phyloP scores from a whole-genome alignment of 805 yeast genomes.

The Yamadazyma laniorum region DNA sequence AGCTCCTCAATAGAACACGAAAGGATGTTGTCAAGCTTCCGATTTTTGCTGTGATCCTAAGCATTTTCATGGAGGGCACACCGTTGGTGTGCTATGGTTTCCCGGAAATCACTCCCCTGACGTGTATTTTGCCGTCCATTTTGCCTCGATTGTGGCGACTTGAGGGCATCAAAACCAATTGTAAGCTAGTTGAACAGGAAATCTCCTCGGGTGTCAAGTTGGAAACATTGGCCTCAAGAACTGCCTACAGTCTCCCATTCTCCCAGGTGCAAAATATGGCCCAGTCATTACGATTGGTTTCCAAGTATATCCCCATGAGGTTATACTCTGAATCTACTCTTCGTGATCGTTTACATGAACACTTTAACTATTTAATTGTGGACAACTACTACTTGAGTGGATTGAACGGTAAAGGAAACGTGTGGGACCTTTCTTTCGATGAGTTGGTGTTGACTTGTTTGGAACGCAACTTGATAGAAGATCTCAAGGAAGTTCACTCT shows the following conservation, averaged over 20 bases:
- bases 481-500: slow-evolving; percentile 19
- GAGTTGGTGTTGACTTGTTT: slow-evolving; percentile 56
- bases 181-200: slow-evolving; percentile 11
- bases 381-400: slow-evolving; percentile 51
- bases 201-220: slow-evolving; percentile 2
- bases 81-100: slow-evolving; percentile 51
- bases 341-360: slow-evolving; percentile 33
- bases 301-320: slow-evolving; percentile 39
- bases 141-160: slow-evolving; percentile 32
- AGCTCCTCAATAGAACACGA: slow-evolving; percentile 49
- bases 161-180: slow-evolving; percentile 15
- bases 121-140: slow-evolving; percentile 53
- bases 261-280: slow-evolving; percentile 37
- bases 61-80: slow-evolving; percentile 53
- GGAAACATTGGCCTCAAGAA: slow-evolving; percentile 33
- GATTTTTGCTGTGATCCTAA: slow-evolving; percentile 44
- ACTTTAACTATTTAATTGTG: slow-evolving; percentile 46
- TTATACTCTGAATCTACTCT: slow-evolving; percentile 38
- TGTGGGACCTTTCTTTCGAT: slow-evolving; percentile 45
- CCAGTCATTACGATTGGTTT: slow-evolving; percentile 34
- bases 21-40: slow-evolving; percentile 54
- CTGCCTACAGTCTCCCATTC: slow-evolving; percentile 47
- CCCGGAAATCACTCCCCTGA: slow-evolving; percentile 58
- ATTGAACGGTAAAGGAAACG: slow-evolving; percentile 35
- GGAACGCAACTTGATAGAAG: slow-evolving; percentile 49